These are phyloP conservation scores for Saccharomycopsis sp. DNA, from an alignment of 805 yeast species.

Conservation along the genomic window DNA sequence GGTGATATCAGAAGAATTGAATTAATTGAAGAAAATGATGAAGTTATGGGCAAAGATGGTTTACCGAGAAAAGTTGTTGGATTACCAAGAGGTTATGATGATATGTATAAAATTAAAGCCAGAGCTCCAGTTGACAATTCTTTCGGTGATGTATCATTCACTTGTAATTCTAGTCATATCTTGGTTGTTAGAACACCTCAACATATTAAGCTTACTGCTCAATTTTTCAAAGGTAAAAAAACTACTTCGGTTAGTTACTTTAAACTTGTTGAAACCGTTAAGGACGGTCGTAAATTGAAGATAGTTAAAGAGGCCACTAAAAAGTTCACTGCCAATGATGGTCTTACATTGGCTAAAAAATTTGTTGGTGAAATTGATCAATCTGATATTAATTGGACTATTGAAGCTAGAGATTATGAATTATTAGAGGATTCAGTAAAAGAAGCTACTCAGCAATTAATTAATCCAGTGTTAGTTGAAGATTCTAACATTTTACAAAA, in stretches of 20 bases:
- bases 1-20: conserved; percentile 33
- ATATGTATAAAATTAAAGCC: conserved; percentile 35
- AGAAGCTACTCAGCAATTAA: conserved; percentile 29
- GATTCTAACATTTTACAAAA: conserved; percentile 27
- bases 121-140: conserved; percentile 24
- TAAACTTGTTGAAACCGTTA: conserved; percentile 12
- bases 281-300: conserved; percentile 18
- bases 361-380: conserved; percentile 23
- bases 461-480: conserved; percentile 32
- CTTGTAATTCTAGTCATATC: conserved; percentile 35
- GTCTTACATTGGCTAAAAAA: conserved; percentile 23
- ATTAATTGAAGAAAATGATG: conserved; percentile 32
- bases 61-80: conserved; percentile 32
- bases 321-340: conserved; percentile 24
- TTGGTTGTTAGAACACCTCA: conserved; percentile 34
- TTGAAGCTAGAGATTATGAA: conserved; percentile 34
- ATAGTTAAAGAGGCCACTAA: conserved; percentile 26
- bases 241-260: conserved; percentile 27
- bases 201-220: conserved; percentile 20
- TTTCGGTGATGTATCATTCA: conserved; percentile 23
- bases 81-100: conserved; percentile 37
- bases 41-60: conserved; percentile 40
- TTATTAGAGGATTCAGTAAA: conserved; percentile 28
- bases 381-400: conserved; percentile 30
- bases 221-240: conserved; percentile 19